A percentile compares a stretch with the other conserved stretches of the same genome.
Conservation (phyloP, 176 grass and related monocot species). For the Aechmea fasciata region DNA sequence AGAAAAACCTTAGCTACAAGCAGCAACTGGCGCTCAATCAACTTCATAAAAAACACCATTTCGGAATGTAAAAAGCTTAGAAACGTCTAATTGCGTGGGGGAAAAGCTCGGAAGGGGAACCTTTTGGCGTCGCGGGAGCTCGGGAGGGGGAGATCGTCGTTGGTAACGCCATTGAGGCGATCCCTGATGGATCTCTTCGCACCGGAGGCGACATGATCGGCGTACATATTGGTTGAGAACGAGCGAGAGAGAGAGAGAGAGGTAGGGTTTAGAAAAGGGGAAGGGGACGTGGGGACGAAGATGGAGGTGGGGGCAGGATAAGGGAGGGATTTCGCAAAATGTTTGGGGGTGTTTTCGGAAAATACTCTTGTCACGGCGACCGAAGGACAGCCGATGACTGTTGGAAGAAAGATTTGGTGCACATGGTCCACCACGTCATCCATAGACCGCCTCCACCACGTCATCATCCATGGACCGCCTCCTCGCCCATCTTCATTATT, state of each 20-base stretch:
- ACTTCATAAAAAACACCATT: too few species aligned
- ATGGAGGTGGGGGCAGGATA: background rate
- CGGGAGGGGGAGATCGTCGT: constrained; percentile 4
- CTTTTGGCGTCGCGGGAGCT: constrained; percentile 32
- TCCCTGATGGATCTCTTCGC: constrained; percentile 58
- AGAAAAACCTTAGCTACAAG: too few species aligned
- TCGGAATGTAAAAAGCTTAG: too few species aligned
- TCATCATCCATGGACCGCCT: too few species aligned
- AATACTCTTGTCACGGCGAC: too few species aligned
- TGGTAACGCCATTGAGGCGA: constrained; percentile 27
- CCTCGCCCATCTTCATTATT: too few species aligned
- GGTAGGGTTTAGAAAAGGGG: constrained; percentile 27
- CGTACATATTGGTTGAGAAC: constrained; percentile 34
- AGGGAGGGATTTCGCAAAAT: background rate
- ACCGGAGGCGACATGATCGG: constrained; percentile 27
- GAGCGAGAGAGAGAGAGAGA: background rate
- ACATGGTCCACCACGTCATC: too few species aligned
- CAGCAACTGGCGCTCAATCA: too few species aligned
- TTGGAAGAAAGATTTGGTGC: too few species aligned
- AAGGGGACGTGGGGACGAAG: constrained; percentile 6
- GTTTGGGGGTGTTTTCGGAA: background rate
- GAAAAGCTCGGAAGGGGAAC: constrained; percentile 19
- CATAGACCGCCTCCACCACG: too few species aligned
- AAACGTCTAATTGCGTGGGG: background rate
- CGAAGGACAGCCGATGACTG: too few species aligned